phyloP scores from a whole-genome alignment of 257 asterid genomes.

The Fraxinus pennsylvanica region DNA sequence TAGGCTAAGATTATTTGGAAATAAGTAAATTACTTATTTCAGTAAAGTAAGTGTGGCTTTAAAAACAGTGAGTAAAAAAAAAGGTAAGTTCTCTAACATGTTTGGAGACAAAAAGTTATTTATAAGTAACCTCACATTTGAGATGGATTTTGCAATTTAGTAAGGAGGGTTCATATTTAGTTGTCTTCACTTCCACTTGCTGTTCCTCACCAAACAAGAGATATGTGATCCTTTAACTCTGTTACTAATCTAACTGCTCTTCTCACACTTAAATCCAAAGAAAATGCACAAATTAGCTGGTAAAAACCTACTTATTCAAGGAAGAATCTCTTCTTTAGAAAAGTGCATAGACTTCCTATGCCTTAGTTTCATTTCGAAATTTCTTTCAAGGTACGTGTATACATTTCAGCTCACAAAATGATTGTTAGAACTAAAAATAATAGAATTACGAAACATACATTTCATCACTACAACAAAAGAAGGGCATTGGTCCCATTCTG shows the following conservation, averaged over 20 bases:
- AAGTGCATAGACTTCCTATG: not conserved
- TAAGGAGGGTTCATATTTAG: not conserved
- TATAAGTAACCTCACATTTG: not conserved
- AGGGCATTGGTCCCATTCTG: not conserved
- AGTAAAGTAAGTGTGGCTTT: not conserved
- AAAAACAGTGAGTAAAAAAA: not conserved
- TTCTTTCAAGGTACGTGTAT: not conserved
- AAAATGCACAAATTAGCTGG: not conserved
- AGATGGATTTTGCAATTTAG: not conserved
- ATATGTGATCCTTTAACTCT: not conserved
- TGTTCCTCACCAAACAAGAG: not conserved
- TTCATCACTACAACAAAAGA: not conserved
- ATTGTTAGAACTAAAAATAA: not conserved
- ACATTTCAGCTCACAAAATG: not conserved
- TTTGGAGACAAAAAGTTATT: not conserved
- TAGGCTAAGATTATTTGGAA: not conserved
- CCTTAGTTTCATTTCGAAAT: not conserved
- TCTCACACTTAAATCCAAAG: not conserved
- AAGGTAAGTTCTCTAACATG: not conserved
- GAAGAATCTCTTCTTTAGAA: not conserved
- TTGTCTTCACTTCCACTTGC: not conserved
- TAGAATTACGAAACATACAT: not conserved
- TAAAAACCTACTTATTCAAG: not conserved
- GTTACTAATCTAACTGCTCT: not conserved
- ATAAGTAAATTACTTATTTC: not conserved